Percentiles rank a stretch among this genome's conserved stretches.
These are phyloP conservation scores for Prunus yedoensis DNA, from an alignment of 331 rosid genomes.

Conservation along the genomic window DNA sequence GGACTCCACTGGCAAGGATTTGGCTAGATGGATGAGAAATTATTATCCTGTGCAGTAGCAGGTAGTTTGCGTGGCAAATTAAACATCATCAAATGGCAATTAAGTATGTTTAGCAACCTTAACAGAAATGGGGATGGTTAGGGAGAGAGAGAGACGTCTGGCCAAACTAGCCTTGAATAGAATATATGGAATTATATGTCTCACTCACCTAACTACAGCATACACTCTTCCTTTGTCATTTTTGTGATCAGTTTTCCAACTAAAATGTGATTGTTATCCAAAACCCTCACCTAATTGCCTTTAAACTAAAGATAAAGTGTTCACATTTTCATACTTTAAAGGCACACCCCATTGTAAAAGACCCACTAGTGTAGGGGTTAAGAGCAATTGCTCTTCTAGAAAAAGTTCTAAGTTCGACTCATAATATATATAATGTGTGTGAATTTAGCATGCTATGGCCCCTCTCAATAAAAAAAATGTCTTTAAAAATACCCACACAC, in stretches of 20 bases:
- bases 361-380: too few relatives aligned
- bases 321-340: constrained; percentile 26
- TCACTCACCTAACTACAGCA: constrained; percentile 16
- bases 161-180: not conserved
- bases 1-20: not conserved
- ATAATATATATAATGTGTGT: too few relatives aligned
- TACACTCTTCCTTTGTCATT: constrained; percentile 13
- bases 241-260: constrained; percentile 24
- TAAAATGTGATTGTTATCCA: constrained; percentile 12
- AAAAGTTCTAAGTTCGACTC: too few relatives aligned
- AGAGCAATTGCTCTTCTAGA: too few relatives aligned
- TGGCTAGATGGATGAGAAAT: too few relatives aligned
- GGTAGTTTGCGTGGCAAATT: constrained; percentile 16
- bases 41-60: not conserved
- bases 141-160: not conserved
- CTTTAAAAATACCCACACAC: too few relatives aligned
- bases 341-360: constrained; percentile 1
- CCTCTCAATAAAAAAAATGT: too few relatives aligned
- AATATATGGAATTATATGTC: constrained; percentile 1
- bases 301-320: constrained; percentile 21
- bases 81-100: constrained; percentile 24
- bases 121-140: not conserved
- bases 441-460: too few relatives aligned
- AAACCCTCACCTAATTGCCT: constrained; percentile 29
- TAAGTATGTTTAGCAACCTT: constrained; percentile 2